These are phyloP conservation scores for Gonapodya sp. DNA, from an alignment of 192 early-diverging fungal genomes.

Conservation along the genomic window DNA sequence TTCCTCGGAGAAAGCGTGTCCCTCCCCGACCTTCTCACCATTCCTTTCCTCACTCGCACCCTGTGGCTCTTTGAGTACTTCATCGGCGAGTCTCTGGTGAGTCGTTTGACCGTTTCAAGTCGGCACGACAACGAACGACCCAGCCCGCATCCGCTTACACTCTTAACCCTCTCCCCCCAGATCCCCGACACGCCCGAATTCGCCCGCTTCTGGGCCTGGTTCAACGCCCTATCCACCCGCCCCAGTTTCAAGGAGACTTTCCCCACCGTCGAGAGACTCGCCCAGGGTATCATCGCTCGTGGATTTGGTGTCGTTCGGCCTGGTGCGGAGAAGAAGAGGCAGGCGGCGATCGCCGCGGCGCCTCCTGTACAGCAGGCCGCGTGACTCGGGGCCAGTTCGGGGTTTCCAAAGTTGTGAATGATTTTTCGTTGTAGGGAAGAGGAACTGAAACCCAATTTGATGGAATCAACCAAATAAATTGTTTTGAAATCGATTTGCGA, in stretches of 20 bases:
- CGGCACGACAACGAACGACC: no score
- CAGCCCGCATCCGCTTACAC: background rate
- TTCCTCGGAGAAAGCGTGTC: background rate
- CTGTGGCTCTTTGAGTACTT: background rate
- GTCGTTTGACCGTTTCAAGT: background rate
- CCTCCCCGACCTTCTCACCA: background rate
- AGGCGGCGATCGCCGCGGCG: background rate
- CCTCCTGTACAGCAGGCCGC: background rate
- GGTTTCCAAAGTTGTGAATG: no score
- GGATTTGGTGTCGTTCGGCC: background rate
- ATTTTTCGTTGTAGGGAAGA: no score
- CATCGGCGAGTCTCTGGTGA: background rate
- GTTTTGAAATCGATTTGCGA: no score
- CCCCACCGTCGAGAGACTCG: constrained; percentile 16
- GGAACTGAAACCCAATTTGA: no score
- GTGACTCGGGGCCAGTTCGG: no score
- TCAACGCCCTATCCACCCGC: constrained; percentile 19
- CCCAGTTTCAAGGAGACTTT: constrained; percentile 19
- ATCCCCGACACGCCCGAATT: constrained; percentile 19
- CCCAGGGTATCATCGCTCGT: background rate
- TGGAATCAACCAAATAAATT: no score
- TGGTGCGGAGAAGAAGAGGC: background rate
- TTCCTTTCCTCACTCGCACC: background rate
- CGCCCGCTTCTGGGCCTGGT: constrained; percentile 25
- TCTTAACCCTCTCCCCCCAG: background rate